A percentile compares a stretch with the other conserved stretches of the same genome.
Evolutionary conservation across 768 basidiomycete genomes (phyloP).

Genomic region (Leccinum subtestaceum): DNA sequence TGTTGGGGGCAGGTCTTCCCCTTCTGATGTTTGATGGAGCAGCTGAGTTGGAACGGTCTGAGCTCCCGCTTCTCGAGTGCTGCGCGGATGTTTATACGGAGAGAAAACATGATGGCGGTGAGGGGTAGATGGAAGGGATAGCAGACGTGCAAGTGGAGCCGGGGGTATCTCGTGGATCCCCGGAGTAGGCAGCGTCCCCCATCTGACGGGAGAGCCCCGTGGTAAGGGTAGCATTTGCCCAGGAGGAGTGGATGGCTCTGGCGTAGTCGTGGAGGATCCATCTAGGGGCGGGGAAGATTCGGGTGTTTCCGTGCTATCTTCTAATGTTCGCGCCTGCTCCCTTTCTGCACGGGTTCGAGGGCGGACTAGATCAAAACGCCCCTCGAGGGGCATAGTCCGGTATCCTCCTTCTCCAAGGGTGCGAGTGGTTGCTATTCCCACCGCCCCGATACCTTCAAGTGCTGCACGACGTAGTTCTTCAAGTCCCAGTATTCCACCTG

Average conservation of each 20-base stretch:
- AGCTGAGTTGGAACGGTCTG: conserved; percentile 23
- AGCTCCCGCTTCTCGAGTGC: conserved; percentile 19
- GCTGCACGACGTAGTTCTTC: conserved; percentile 38
- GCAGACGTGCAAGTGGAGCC: conserved; percentile 47
- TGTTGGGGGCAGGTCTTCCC: conserved; percentile 57
- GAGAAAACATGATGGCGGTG: conserved; percentile 21
- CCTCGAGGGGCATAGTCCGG: conserved; percentile 77
- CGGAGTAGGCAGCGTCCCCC: conserved; percentile 7
- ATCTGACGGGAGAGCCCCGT: conserved; percentile 36
- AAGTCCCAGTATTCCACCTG: conserved; percentile 36
- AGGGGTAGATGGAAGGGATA: conserved; percentile 47
- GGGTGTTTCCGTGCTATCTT: conserved; percentile 14
- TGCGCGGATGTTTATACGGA: conserved; percentile 15
- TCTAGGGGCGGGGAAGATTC: conserved; percentile 11
- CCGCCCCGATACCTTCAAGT: conserved; percentile 29
- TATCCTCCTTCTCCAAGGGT: conserved; percentile 65
- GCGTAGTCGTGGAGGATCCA: conserved; percentile 2
- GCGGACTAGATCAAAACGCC: conserved; percentile 84
- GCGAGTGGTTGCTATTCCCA: conserved; percentile 9
- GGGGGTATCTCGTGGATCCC: too few species aligned
- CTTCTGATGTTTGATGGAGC: conserved; percentile 11
- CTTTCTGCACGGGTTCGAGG: conserved; percentile 27
- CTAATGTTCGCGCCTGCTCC: conserved; percentile 2
- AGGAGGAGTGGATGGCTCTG: conserved; percentile 39
- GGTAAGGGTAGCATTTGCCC: conserved; percentile 31